Evolutionary conservation across 2,329 filamentous ascomycete species (phyloP).

Genomic region (Diaporthe citri): DNA sequence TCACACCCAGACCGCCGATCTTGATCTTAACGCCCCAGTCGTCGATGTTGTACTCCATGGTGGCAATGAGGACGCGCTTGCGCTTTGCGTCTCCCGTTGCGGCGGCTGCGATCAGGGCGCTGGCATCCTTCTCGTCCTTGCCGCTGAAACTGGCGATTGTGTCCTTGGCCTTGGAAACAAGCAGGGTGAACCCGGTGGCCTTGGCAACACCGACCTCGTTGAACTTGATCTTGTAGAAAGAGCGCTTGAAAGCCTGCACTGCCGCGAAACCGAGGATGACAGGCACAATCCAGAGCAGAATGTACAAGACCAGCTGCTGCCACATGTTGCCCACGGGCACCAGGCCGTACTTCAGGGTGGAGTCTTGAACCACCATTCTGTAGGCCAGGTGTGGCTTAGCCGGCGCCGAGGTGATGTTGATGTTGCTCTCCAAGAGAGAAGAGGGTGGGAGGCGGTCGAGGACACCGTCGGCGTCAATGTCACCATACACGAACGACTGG

Average conservation of each 20-base stretch:
- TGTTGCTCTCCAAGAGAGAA: conserved; percentile 63
- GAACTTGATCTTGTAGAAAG: conserved; percentile 67
- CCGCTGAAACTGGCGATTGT: conserved; percentile 9
- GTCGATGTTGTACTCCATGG: conserved; percentile 75
- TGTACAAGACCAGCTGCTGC: conserved; percentile 64
- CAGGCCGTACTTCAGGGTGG: conserved; percentile 63
- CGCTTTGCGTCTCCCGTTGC: conserved; percentile 45
- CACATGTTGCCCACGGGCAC: conserved; percentile 65
- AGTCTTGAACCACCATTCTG: conserved; percentile 67
- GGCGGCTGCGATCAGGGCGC: conserved; percentile 33
- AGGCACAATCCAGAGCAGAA: conserved; percentile 67
- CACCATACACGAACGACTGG: conserved; percentile 68
- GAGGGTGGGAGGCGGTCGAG: conserved; percentile 73
- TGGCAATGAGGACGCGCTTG: conserved; percentile 43
- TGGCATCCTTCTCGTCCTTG: conserved; percentile 65
- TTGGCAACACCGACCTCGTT: conserved; percentile 40
- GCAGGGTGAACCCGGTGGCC: conserved; percentile 38
- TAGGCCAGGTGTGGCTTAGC: conserved; percentile 67
- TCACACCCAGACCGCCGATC: conserved; percentile 77
- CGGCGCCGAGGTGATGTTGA: conserved; percentile 69
- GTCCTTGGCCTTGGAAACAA: conserved; percentile 44
- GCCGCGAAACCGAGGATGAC: conserved; percentile 61
- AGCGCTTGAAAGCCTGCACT: conserved; percentile 68
- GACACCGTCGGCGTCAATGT: conserved; percentile 69
- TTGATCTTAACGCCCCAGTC: conserved; percentile 80